A percentile compares a stretch with the other conserved stretches of the same genome.
These are phyloP conservation scores for Mucor sp. DNA, from an alignment of 371 early-diverging fungal species.

Conservation along the genomic window DNA sequence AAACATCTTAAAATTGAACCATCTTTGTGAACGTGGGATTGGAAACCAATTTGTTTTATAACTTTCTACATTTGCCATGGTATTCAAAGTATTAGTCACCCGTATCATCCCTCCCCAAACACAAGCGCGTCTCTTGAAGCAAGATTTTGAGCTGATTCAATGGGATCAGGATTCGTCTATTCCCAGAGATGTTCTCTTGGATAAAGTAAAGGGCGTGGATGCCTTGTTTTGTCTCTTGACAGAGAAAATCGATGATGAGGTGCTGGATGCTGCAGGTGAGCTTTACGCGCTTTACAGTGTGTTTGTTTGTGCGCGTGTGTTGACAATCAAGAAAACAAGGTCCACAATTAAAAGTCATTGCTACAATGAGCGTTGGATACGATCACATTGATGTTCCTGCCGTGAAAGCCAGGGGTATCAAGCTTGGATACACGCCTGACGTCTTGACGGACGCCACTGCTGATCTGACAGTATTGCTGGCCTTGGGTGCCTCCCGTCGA, in stretches of 20 bases:
- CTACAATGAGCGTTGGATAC: slow-evolving; percentile 82
- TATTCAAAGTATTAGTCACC: slow-evolving; percentile 39
- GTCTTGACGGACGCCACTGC: slow-evolving; percentile 90
- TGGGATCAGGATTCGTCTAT: slow-evolving; percentile 42
- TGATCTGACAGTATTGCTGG: slow-evolving; percentile 75
- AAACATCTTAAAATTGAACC: neutral
- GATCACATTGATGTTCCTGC: slow-evolving; percentile 76
- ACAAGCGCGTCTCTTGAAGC: slow-evolving; percentile 25
- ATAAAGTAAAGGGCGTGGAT: slow-evolving; percentile 48
- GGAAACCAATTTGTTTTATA: neutral
- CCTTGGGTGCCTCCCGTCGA: slow-evolving; percentile 73
- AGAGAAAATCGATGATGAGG: slow-evolving; percentile 72
- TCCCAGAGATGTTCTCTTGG: slow-evolving; percentile 35
- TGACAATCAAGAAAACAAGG: slow-evolving; percentile 26
- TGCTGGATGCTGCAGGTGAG: slow-evolving; percentile 64
- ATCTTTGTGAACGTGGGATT: neutral
- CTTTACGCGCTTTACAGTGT: neutral
- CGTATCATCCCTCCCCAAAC: slow-evolving; percentile 43
- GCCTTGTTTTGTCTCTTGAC: slow-evolving; percentile 73
- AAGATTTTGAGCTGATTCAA: slow-evolving; percentile 38
- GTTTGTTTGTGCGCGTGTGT: neutral
- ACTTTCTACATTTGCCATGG: neutral
- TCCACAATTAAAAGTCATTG: slow-evolving; percentile 60
- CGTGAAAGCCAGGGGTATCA: slow-evolving; percentile 49
- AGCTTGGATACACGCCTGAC: slow-evolving; percentile 85